These are phyloP conservation scores for Hypoxylon sp. DNA, from an alignment of 2,329 filamentous ascomycete genomes.

Conservation along the genomic window DNA sequence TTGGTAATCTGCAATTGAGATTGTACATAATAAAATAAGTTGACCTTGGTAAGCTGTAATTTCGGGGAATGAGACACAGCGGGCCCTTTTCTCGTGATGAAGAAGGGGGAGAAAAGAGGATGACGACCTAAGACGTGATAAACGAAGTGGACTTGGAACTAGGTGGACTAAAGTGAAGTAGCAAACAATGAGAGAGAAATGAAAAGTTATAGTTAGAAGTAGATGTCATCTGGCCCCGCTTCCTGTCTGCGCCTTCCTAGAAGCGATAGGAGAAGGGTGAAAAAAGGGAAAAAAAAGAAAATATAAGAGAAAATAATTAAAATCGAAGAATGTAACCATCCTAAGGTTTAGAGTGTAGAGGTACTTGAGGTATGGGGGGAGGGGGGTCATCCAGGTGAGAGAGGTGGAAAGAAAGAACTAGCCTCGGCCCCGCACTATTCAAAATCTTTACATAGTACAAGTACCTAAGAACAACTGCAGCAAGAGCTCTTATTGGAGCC, in stretches of 20 bases:
- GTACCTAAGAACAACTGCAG: conserved; percentile 34
- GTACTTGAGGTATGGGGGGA: conserved; percentile 20
- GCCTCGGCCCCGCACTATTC: conserved; percentile 39
- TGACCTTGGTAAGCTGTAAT: conserved; percentile 45
- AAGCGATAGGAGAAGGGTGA: not conserved
- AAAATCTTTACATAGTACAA: conserved; percentile 41
- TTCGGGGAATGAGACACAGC: conserved; percentile 42
- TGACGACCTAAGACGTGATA: conserved; percentile 10
- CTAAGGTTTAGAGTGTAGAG: conserved; percentile 12
- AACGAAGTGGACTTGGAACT: conserved; percentile 21
- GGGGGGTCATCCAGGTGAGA: conserved; percentile 32
- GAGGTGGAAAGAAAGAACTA: conserved; percentile 21
- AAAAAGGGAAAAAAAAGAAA: conserved; percentile 9
- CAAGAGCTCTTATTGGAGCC: conserved; percentile 37
- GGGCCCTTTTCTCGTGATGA: conserved; percentile 24
- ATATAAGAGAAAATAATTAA: conserved; percentile 8
- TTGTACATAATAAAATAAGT: conserved; percentile 42
- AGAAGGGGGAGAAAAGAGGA: conserved; percentile 4
- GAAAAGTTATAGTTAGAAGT: conserved; percentile 10
- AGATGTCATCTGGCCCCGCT: conserved; percentile 31
- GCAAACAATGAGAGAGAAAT: conserved; percentile 31
- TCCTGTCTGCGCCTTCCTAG: conserved; percentile 5
- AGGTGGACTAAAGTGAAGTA: conserved; percentile 23
- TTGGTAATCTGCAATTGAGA: conserved; percentile 43
- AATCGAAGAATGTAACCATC: conserved; percentile 13